Percentiles rank a stretch among this genome's conserved stretches.
Conservation (phyloP, 1,284 basidiomycete genomes). For the Fomitopsis pinicola region DNA sequence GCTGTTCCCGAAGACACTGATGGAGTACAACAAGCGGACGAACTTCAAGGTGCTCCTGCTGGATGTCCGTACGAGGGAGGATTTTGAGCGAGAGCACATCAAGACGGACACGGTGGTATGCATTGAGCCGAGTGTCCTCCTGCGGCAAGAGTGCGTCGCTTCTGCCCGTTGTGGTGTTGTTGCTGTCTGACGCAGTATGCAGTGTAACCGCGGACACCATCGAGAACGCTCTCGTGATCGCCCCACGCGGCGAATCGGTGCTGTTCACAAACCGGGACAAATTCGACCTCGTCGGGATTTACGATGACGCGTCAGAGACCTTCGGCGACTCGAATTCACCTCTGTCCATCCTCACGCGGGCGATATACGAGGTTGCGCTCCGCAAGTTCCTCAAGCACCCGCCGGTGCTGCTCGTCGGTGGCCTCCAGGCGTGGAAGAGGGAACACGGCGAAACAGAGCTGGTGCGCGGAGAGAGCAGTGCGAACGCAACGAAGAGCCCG, state of each 20-base stretch:
- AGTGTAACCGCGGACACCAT: slow-evolving; percentile 69
- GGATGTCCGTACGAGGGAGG: slow-evolving; percentile 77
- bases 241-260: slow-evolving; percentile 65
- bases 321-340: slow-evolving; percentile 50
- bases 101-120: slow-evolving; percentile 72
- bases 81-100: slow-evolving; percentile 76
- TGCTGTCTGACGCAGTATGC: slow-evolving; percentile 3
- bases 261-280: slow-evolving; percentile 80
- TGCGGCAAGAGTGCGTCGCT: slow-evolving; percentile 58
- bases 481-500: slow-evolving; percentile 1
- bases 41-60: slow-evolving; percentile 72
- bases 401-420: slow-evolving; percentile 85
- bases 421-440: slow-evolving; percentile 78
- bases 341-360: slow-evolving; percentile 55
- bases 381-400: slow-evolving; percentile 69
- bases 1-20: slow-evolving; percentile 58
- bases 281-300: slow-evolving; percentile 89
- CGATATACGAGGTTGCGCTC: slow-evolving; percentile 74
- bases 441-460: slow-evolving; percentile 56
- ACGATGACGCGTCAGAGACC: slow-evolving; percentile 69
- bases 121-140: slow-evolving; percentile 79
- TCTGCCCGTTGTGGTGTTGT: neutral
- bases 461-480: slow-evolving; percentile 26
- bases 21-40: slow-evolving; percentile 50
- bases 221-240: slow-evolving; percentile 74